These are phyloP conservation scores for Penicillium sp. DNA, from an alignment of 2,329 filamentous ascomycete species.

Conservation along the genomic window DNA sequence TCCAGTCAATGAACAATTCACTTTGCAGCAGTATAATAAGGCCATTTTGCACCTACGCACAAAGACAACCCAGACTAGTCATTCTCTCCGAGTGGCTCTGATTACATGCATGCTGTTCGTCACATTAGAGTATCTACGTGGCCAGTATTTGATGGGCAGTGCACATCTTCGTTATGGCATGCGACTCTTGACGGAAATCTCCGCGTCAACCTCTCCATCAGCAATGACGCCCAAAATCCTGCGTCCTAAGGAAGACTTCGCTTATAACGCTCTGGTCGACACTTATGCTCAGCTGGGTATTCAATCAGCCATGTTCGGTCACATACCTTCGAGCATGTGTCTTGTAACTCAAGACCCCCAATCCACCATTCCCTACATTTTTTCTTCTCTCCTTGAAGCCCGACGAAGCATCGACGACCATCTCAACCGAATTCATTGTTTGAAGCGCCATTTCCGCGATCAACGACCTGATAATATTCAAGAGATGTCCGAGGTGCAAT, in stretches of 20 bases:
- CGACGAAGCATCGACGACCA: slow-evolving; percentile 24
- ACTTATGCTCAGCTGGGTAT: slow-evolving; percentile 29
- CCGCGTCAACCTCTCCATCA: slow-evolving; percentile 1
- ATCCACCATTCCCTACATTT: slow-evolving; percentile 12
- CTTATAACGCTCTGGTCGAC: slow-evolving; percentile 24
- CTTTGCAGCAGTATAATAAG: slow-evolving; percentile 42
- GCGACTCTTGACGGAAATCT: slow-evolving; percentile 26
- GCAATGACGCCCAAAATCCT: slow-evolving; percentile 15
- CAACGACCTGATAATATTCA: not conserved
- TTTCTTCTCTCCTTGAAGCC: slow-evolving; percentile 16
- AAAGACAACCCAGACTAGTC: slow-evolving; percentile 26
- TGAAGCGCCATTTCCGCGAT: slow-evolving; percentile 10
- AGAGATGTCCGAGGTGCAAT: slow-evolving; percentile 8
- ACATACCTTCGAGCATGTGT: slow-evolving; percentile 17
- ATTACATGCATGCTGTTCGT: slow-evolving; percentile 47
- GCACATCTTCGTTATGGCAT: slow-evolving; percentile 36
- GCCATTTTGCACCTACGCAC: slow-evolving; percentile 39
- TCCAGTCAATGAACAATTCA: slow-evolving; percentile 30
- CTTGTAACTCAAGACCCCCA: slow-evolving; percentile 11
- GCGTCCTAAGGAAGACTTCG: slow-evolving; percentile 15
- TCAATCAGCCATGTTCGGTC: slow-evolving; percentile 31
- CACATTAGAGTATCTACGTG: slow-evolving; percentile 43
- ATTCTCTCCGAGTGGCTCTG: slow-evolving; percentile 39
- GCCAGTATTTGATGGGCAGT: slow-evolving; percentile 27
- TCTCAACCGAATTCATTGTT: slow-evolving; percentile 18